phyloP scores from a whole-genome alignment of 1,139 yeast genomes.

The Geotrichum siamense region DNA sequence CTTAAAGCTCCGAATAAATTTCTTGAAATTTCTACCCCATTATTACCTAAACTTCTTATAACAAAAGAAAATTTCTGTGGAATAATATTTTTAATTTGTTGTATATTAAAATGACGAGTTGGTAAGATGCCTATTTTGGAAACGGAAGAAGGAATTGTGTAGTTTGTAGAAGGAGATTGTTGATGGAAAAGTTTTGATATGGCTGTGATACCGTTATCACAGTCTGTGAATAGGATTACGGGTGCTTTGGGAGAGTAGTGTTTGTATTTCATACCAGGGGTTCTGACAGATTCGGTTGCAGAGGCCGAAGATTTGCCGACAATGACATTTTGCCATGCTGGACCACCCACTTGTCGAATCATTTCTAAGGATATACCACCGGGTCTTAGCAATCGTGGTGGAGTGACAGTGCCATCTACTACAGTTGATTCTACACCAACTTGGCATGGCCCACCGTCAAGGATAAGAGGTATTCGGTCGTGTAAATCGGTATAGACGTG shows the following conservation, averaged over 20 bases:
- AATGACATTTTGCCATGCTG: slow-evolving; percentile 52
- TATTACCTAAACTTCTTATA: slow-evolving; percentile 41
- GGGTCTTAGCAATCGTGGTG: slow-evolving; percentile 86
- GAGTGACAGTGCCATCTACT: slow-evolving; percentile 74
- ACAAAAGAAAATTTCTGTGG: not conserved
- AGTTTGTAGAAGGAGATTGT: no score
- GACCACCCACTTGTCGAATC: slow-evolving; percentile 56
- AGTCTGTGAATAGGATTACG: slow-evolving; percentile 59
- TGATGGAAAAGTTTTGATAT: slow-evolving; percentile 20
- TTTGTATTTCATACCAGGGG: slow-evolving; percentile 97
- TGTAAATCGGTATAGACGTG: slow-evolving; percentile 78
- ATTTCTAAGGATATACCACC: slow-evolving; percentile 88
- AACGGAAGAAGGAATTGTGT: slow-evolving; percentile 14
- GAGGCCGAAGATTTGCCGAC: slow-evolving; percentile 63
- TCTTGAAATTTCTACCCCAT: slow-evolving; percentile 60
- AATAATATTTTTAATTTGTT: slow-evolving; percentile 11
- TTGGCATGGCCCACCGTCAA: slow-evolving; percentile 86
- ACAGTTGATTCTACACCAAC: slow-evolving; percentile 95
- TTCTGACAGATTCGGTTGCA: slow-evolving; percentile 62
- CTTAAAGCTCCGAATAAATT: slow-evolving; percentile 67
- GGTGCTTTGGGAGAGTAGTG: slow-evolving; percentile 90
- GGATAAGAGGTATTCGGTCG: slow-evolving; percentile 72
- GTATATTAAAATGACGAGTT: slow-evolving; percentile 23
- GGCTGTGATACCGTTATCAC: slow-evolving; percentile 40
- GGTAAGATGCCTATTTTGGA: slow-evolving; percentile 46